Evolutionary conservation across 2,329 filamentous ascomycete genomes (phyloP), one percentile per base, ranked within the genome.

Genomic region (Colletotrichum coccodes): DNA sequence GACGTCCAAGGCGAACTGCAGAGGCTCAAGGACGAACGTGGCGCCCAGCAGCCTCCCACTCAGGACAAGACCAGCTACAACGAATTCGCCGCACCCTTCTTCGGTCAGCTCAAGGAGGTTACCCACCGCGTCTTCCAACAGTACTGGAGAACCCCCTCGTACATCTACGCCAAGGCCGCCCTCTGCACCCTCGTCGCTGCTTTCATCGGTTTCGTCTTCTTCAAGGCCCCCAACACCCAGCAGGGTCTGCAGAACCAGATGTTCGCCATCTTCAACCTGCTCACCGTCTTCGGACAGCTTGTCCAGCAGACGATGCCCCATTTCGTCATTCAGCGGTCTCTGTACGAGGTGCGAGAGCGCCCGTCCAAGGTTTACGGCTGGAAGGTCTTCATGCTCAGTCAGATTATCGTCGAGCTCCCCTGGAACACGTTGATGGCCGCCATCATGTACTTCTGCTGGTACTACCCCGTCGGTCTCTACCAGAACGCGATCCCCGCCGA

Each of bases 121-220:
- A 86, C 89, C 21, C 78, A 87, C 72, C 93, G 94, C 75, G 92
- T 96, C 30, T 96, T 96, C 84, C 89, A 95, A 76, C 94, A 97
- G 79, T 97, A 96, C 86, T 97, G 94, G 94, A 92, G 94, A 69
- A 95, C 91, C 0, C 94, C 94, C 0, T 87, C 90, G 6, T 97
- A 97, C 83, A 95, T 97, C 79, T 97, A 95, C 83, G 91, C 92
- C 75, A 97, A 97, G 84, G 78, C 86, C 0, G 83, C 86, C 1
- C 89, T 97, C 21, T 94, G 91, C 76, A 81, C 87, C 28, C 80
- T 90, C 18, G 82, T 87, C 38, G 82, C 91, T 4, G 85, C 97
- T 14, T 97, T 95, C 78, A 93, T 96, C 74, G 94, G 93, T 34
- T 94, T 95, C 78, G 91, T 92, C 60, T 94, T 96, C 81, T 93